These are phyloP conservation scores for Thalia dealbata DNA, from an alignment of 176 grass and related monocot genomes.

Conservation along the genomic window DNA sequence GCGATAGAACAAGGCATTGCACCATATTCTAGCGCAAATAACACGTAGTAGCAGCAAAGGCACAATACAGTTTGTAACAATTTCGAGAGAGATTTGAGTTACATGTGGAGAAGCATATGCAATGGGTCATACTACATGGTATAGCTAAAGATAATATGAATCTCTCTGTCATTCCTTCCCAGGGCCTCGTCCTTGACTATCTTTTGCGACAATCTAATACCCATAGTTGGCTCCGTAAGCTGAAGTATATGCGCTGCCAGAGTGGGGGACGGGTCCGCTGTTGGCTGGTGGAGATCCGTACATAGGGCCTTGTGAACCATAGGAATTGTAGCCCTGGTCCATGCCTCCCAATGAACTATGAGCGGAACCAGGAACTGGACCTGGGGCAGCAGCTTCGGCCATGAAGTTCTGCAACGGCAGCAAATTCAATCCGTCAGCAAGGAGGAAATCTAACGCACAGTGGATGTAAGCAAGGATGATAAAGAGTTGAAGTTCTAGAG, in stretches of 20 bases:
- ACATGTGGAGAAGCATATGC: too few species aligned
- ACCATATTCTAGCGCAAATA: too few species aligned
- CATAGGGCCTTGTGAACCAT: slow-evolving; percentile 38
- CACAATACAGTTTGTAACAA: too few species aligned
- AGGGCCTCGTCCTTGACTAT: background rate
- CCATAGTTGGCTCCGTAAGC: slow-evolving; percentile 53
- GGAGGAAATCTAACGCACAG: background rate
- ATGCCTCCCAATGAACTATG: slow-evolving; percentile 22
- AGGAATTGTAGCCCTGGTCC: slow-evolving; percentile 54
- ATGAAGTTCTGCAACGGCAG: slow-evolving; percentile 77
- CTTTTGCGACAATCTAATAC: slow-evolving; percentile 23
- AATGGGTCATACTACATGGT: too few species aligned
- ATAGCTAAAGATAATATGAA: too few species aligned
- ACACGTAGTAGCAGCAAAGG: too few species aligned
- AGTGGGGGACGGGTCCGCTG: slow-evolving; percentile 22
- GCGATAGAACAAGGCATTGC: too few species aligned
- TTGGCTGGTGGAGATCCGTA: slow-evolving; percentile 40
- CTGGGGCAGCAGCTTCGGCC: slow-evolving; percentile 43
- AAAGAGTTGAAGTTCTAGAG: too few species aligned
- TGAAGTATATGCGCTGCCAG: slow-evolving; percentile 45
- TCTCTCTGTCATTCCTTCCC: too few species aligned
- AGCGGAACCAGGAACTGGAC: slow-evolving; percentile 31
- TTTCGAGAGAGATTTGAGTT: too few species aligned
- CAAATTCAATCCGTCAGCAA: background rate
- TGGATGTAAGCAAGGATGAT: background rate